phyloP scores from a whole-genome alignment of 768 basidiomycete species.

The Kwoniella sp. region DNA sequence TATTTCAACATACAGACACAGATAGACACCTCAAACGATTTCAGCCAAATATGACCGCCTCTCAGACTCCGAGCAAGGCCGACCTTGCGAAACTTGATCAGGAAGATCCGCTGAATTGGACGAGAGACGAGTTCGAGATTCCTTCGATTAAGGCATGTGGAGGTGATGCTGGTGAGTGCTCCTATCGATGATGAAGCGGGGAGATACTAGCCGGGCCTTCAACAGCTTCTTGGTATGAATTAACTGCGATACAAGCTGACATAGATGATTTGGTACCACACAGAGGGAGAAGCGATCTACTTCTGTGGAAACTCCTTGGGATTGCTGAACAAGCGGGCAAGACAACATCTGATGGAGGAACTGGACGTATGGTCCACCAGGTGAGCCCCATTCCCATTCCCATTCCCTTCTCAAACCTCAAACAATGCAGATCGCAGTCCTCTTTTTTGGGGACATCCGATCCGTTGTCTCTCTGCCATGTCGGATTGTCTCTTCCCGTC shows the following conservation, averaged over 20 bases:
- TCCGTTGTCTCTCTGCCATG: too few species aligned
- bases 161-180: slow-evolving; percentile 42
- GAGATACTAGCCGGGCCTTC: too few species aligned
- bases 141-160: slow-evolving; percentile 49
- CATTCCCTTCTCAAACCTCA: too few species aligned
- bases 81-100: slow-evolving; percentile 32
- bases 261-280: too few species aligned
- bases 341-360: slow-evolving; percentile 75
- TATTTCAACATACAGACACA: too few species aligned
- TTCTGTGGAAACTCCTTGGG: slow-evolving; percentile 97
- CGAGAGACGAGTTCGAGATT: slow-evolving; percentile 53
- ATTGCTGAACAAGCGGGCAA: slow-evolving; percentile 72
- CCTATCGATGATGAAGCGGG: too few species aligned
- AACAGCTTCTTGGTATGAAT: too few species aligned
- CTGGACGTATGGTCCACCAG: slow-evolving; percentile 75
- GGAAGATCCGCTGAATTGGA: slow-evolving; percentile 51
- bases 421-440: too few species aligned
- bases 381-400: slow-evolving; percentile 52
- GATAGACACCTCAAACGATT: too few species aligned
- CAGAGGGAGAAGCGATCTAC: slow-evolving; percentile 62
- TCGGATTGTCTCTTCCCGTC: too few species aligned
- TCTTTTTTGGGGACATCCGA: too few species aligned
- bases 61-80: slow-evolving; percentile 2
- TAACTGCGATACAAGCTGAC: too few species aligned
- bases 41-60: not conserved